Evolutionary conservation across 768 basidiomycete genomes (phyloP).

Genomic region (Tulasnella sp.): DNA sequence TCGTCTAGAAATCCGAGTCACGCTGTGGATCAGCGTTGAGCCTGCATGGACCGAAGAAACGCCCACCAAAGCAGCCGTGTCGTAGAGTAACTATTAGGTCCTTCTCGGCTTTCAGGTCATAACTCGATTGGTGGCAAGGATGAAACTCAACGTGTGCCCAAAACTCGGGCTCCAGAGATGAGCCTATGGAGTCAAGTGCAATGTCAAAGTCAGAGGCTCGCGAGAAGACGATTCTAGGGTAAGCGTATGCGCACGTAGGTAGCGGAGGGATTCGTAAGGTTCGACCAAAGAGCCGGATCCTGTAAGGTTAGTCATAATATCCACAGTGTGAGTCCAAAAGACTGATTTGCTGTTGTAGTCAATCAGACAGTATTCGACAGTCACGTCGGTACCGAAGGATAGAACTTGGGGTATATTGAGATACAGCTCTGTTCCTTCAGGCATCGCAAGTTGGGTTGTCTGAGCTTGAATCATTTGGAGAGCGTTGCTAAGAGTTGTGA

Average conservation of each 20-base stretch:
- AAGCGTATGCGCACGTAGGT: not conserved
- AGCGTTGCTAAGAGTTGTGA: not conserved
- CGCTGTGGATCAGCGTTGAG: not conserved
- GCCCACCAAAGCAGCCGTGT: not conserved
- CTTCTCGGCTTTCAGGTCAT: not conserved
- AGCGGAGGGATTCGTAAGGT: not conserved
- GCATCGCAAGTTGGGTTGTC: not conserved
- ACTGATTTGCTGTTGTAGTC: not conserved
- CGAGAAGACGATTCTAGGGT: not conserved
- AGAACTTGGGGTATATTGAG: not conserved
- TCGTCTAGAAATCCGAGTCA: not conserved
- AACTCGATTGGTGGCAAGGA: not conserved
- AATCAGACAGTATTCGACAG: not conserved
- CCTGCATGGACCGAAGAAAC: not conserved
- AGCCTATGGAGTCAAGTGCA: not conserved
- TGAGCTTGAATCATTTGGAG: not conserved
- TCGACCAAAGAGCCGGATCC: not conserved
- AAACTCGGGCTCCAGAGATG: not conserved
- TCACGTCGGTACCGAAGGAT: not conserved
- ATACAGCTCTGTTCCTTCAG: not conserved
- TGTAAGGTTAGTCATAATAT: not conserved
- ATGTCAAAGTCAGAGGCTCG: not conserved
- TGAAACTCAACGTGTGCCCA: not conserved
- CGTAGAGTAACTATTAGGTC: not conserved
- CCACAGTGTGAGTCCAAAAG: not conserved